Conservation (phyloP, 75 land plant genomes). For the Pinus tabuliformis region DNA sequence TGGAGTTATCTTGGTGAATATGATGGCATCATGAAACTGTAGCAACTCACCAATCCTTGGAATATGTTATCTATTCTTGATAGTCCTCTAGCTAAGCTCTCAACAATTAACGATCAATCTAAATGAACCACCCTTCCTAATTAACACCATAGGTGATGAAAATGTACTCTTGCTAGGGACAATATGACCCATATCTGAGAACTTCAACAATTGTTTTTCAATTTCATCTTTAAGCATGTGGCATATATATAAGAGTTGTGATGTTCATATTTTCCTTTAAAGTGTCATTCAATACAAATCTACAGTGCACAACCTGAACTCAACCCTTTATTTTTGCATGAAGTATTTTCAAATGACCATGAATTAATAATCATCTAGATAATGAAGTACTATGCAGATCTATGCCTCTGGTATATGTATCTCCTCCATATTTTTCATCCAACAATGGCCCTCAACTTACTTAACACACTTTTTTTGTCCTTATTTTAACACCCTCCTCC, state of each 20-base stretch:
- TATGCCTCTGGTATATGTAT: no score
- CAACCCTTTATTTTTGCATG: no score
- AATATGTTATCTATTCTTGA: neutral
- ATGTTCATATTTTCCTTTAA: no score
- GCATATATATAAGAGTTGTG: neutral
- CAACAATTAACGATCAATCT: neutral
- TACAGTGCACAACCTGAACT: no score
- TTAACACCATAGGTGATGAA: neutral
- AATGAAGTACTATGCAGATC: no score
- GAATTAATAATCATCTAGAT: no score
- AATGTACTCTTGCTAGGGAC: neutral
- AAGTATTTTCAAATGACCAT: no score
- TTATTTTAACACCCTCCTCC: no score
- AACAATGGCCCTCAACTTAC: no score
- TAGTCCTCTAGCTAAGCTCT: slow-evolving; percentile 4
- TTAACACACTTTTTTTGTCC: no score
- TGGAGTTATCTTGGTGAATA: neutral
- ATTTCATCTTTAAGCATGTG: neutral
- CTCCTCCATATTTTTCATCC: no score
- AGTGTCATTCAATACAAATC: no score
- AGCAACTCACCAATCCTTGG: neutral
- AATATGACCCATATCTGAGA: neutral
- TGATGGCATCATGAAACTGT: neutral
- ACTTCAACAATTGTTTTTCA: neutral
- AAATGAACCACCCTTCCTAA: neutral